These are phyloP conservation scores for Aspergillus glaucus DNA, from an alignment of 2,329 filamentous ascomycete genomes.

Conservation along the genomic window DNA sequence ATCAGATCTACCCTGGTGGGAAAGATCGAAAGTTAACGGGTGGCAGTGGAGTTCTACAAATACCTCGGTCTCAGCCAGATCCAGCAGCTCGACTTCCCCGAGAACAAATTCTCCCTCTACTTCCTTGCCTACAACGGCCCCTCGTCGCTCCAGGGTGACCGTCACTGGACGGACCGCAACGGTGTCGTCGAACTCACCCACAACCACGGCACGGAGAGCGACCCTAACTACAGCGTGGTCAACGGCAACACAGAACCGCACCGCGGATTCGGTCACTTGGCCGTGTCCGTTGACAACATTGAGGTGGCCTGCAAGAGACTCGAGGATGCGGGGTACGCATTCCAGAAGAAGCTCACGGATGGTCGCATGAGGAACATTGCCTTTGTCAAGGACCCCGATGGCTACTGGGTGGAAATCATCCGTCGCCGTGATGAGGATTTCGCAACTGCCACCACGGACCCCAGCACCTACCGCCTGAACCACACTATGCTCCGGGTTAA, in stretches of 20 bases:
- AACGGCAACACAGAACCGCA: conserved; percentile 90
- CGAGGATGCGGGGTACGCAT: conserved; percentile 82
- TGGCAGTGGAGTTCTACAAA: conserved; percentile 79
- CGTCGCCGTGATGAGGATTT: conserved; percentile 69
- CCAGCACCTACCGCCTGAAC: conserved; percentile 63
- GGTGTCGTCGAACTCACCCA: conserved; percentile 81
- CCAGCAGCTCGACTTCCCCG: conserved; percentile 73
- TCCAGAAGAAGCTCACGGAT: conserved; percentile 91
- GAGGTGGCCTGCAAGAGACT: conserved; percentile 85
- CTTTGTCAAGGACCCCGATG: conserved; percentile 82
- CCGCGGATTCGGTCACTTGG: conserved; percentile 79
- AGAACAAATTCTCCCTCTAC: conserved; percentile 90
- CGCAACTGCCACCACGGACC: conserved; percentile 62
- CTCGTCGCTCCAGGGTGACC: conserved; percentile 64
- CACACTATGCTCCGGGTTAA: conserved; percentile 86
- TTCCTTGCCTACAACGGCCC: conserved; percentile 85
- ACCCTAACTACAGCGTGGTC: conserved; percentile 70
- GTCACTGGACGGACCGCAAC: conserved; percentile 73
- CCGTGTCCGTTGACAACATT: conserved; percentile 75
- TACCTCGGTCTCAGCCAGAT: conserved; percentile 82
- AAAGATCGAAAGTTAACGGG: neutral
- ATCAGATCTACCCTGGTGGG: neutral
- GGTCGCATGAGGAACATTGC: conserved; percentile 84
- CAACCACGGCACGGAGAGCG: conserved; percentile 83
- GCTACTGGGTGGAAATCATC: conserved; percentile 59